These are phyloP conservation scores for Chondrus crispus DNA, from an alignment of 23 red algal genomes.

Conservation along the genomic window DNA sequence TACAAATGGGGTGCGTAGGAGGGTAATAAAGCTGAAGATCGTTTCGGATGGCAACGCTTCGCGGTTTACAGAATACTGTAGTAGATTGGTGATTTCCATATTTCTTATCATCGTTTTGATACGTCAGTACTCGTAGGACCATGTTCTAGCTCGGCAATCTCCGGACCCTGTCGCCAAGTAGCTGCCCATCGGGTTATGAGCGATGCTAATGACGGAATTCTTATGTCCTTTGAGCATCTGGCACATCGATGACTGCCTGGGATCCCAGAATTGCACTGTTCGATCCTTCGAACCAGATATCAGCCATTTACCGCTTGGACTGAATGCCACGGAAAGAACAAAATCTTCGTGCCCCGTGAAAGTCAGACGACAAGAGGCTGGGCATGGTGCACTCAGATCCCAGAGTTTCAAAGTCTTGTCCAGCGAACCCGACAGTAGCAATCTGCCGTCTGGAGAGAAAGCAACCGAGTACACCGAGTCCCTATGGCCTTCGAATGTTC, in stretches of 20 bases:
- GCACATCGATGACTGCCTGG: slow-evolving; percentile 64
- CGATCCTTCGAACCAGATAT: slow-evolving; percentile 92
- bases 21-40: too few species aligned
- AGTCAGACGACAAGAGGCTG: slow-evolving; percentile 45
- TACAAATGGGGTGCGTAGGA: too few species aligned
- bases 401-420: slow-evolving; percentile 93
- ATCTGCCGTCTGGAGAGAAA: slow-evolving; percentile 82
- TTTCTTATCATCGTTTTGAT: too few species aligned
- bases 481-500: slow-evolving; percentile 76
- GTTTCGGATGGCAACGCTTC: too few species aligned
- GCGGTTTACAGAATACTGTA: too few species aligned
- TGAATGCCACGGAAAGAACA: slow-evolving; percentile 91
- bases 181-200: slow-evolving; percentile 53
- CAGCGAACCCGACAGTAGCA: slow-evolving; percentile 83
- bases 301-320: slow-evolving; percentile 76
- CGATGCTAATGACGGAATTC: slow-evolving; percentile 90
- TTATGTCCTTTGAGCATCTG: slow-evolving; percentile 89
- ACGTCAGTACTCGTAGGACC: slow-evolving; percentile 42
- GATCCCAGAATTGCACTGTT: slow-evolving; percentile 92
- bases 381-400: slow-evolving; percentile 63
- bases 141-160: slow-evolving; percentile 72
- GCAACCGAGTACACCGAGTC: slow-evolving; percentile 96
- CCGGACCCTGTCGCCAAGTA: slow-evolving; percentile 85
- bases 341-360: slow-evolving; percentile 92
- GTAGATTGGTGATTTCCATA: too few species aligned